Percentiles rank a stretch among this genome's conserved stretches.
Evolutionary conservation across 1,284 basidiomycete genomes (phyloP).

Genomic region (Hypsizygus ulmarius): DNA sequence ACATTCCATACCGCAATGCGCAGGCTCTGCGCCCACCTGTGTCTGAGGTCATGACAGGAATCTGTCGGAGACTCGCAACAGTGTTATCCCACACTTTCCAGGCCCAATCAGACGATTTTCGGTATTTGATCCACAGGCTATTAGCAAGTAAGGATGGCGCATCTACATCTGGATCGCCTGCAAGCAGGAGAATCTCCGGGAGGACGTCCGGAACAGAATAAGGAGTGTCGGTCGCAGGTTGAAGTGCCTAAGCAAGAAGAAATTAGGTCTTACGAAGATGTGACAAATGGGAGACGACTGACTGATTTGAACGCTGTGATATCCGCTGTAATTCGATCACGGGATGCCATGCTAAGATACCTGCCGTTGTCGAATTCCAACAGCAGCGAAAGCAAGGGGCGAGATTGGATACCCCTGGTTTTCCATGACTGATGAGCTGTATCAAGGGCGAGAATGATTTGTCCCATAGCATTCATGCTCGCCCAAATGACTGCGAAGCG

Average conservation of each 20-base stretch:
- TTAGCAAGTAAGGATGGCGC: conserved; percentile 70
- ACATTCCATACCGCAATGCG: conserved; percentile 62
- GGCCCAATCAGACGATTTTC: conserved; percentile 66
- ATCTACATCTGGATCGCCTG: conserved; percentile 52
- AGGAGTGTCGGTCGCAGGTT: conserved; percentile 43
- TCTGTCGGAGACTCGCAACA: conserved; percentile 64
- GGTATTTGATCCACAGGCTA: conserved; percentile 76
- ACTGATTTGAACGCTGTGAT: conserved; percentile 59
- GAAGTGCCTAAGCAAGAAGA: conserved; percentile 37
- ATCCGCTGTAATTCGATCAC: conserved; percentile 59
- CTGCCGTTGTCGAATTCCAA: conserved; percentile 60
- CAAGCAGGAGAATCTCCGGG: conserved; percentile 65
- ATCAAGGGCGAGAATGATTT: conserved; percentile 58
- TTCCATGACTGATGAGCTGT: conserved; percentile 62
- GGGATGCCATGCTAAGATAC: conserved; percentile 51
- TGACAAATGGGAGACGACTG: conserved; percentile 21
- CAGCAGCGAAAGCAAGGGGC: conserved; percentile 57
- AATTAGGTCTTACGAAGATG: conserved; percentile 6
- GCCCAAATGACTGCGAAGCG: conserved; percentile 71
- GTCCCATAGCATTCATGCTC: conserved; percentile 63
- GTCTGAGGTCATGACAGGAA: conserved; percentile 55
- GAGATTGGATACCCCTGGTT: conserved; percentile 58
- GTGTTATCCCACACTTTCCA: conserved; percentile 80
- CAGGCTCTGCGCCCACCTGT: conserved; percentile 42
- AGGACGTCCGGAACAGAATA: conserved; percentile 56